phyloP scores from a whole-genome alignment of 306 rosid genomes.

The Medicago truncatula region MtrunA17r5.0-ANR NC_053042.1:41286501-41287000 shows the following conservation, averaged over 20 bases:
- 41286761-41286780: slow-evolving; percentile 5
- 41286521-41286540: too few relatives aligned
- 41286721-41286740: slow-evolving; percentile 23
- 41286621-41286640: neutral
- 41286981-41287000: too few relatives aligned
- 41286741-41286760: neutral
- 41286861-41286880: neutral
- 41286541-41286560: neutral
- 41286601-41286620: neutral
- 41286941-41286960: neutral
- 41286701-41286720: neutral
- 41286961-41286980: too few relatives aligned
- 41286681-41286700: neutral
- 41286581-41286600: neutral
- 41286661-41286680: neutral
- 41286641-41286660: slow-evolving; percentile 1
- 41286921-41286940: neutral
- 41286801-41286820: slow-evolving; percentile 17
- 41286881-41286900: slow-evolving; percentile 6
- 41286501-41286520: too few relatives aligned
- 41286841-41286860: slow-evolving; percentile 11
- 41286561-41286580: neutral
- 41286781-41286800: slow-evolving; percentile 6
- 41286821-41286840: slow-evolving; percentile 4
- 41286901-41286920: neutral